These are phyloP conservation scores for Ceratocystis ficicola DNA, from an alignment of 2,329 filamentous ascomycete genomes.

Conservation along the genomic window DNA sequence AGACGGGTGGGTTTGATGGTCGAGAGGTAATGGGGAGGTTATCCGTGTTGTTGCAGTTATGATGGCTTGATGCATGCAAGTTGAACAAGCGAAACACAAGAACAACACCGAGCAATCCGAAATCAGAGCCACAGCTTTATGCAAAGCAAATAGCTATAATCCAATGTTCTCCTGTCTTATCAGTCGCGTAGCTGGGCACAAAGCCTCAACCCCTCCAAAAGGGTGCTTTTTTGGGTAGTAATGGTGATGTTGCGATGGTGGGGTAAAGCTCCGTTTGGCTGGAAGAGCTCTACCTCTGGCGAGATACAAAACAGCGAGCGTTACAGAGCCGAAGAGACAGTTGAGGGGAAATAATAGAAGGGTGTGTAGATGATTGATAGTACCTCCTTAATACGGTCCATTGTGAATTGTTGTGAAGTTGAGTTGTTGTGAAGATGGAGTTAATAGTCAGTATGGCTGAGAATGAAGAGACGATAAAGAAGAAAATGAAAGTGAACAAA, in stretches of 20 bases:
- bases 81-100: neutral
- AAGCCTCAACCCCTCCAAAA: conserved; percentile 9
- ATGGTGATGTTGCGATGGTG: conserved; percentile 23
- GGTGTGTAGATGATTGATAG: conserved; percentile 29
- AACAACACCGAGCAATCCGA: neutral
- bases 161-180: neutral
- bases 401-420: conserved; percentile 29
- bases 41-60: neutral
- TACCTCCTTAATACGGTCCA: conserved; percentile 88
- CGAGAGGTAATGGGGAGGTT: neutral
- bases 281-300: neutral
- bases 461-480: conserved; percentile 7
- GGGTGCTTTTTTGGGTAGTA: neutral
- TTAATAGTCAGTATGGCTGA: neutral
- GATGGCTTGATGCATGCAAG: neutral
- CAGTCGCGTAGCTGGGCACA: neutral
- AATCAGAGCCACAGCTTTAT: neutral
- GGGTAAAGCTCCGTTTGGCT: conserved; percentile 16
- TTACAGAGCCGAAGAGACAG: neutral
- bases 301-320: neutral
- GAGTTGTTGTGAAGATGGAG: conserved; percentile 2
- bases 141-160: neutral
- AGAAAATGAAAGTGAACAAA: conserved; percentile 24
- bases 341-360: conserved; percentile 2
- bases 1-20: conserved; percentile 1